Conservation (phyloP, 2,329 filamentous ascomycete genomes). For the Ilyonectria sp. region DNA sequence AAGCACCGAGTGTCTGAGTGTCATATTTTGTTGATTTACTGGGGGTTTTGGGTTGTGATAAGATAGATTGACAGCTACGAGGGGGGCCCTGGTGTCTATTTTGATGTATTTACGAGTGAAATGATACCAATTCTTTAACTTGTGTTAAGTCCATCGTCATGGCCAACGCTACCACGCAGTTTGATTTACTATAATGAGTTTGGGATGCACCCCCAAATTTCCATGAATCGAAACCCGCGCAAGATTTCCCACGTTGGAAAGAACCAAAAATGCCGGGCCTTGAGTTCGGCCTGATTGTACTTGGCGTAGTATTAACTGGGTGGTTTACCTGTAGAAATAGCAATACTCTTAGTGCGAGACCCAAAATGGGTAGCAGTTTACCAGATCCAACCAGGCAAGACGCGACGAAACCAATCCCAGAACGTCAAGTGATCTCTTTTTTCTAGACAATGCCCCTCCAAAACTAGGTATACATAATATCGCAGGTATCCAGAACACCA, state of each 20-base stretch:
- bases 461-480: slow-evolving; percentile 41
- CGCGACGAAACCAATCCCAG: slow-evolving; percentile 5
- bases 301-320: neutral
- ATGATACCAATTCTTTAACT: slow-evolving; percentile 33
- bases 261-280: neutral
- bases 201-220: too few species aligned
- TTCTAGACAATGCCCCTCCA: slow-evolving; percentile 28
- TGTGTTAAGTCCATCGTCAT: neutral
- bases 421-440: slow-evolving; percentile 16
- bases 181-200: neutral
- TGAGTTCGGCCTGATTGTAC: neutral
- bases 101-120: slow-evolving; percentile 31
- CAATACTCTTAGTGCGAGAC: neutral
- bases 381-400: neutral
- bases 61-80: slow-evolving; percentile 31
- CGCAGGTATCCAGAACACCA: slow-evolving; percentile 56
- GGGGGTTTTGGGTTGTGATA: slow-evolving; percentile 26
- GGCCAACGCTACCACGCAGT: neutral
- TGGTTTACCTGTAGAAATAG: neutral
- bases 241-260: too few species aligned
- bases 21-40: slow-evolving; percentile 14
- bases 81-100: slow-evolving; percentile 11
- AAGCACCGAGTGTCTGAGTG: neutral
- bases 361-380: too few species aligned
- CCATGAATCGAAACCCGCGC: neutral